Evolutionary conservation across 139 green algal species (phyloP), one percentile per base, ranked within the genome.

Genomic region (Chlorella sp.): DNA sequence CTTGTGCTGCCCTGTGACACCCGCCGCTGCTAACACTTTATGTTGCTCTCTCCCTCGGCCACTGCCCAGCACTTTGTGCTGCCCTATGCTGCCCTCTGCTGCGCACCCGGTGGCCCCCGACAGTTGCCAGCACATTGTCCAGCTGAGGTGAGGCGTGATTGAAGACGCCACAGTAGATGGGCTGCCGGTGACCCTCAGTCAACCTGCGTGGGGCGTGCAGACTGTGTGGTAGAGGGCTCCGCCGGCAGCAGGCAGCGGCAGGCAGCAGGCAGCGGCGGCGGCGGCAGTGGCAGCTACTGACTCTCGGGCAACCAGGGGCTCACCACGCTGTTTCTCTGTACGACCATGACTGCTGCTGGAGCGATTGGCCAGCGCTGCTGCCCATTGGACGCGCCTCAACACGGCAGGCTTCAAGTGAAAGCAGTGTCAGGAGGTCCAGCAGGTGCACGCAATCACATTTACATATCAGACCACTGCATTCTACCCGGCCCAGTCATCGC

Each of bases 101-200:
- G 0, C 78, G 30, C 84, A 96, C 95, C 88, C 92, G 88, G 83
- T 91, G 87, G 15, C 85, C 85, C 22, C 95, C 95, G 32, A 93
- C 94, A 2, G 93, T 94, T 3, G 95, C 95, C 53, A 97, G 94
- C 5, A 97, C 24, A 68, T 97, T 86, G 37, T 88, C 87, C 83
- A 96, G 89, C 1, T 39, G 16, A 3, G 73, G 76, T 60, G 93
- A 73, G 15, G 89, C 86, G 40, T 89, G 90, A 81, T 97, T 97
- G 91, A 96, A 97, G 48, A 91, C 71, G 18, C 96, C 91, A 85
- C 95, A 96, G 68, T 91, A 97, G 15, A 97, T 86, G 5, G 95
- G 91, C 37, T 92, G 60, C 5, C 39, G 48, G 64, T 96, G 93
- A 26, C 92, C 85, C 88, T 96, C 94, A 18, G 92, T 81, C 9